These are phyloP conservation scores for Tulasnella sp. DNA, from an alignment of 768 basidiomycete genomes.

Conservation along the genomic window DNA sequence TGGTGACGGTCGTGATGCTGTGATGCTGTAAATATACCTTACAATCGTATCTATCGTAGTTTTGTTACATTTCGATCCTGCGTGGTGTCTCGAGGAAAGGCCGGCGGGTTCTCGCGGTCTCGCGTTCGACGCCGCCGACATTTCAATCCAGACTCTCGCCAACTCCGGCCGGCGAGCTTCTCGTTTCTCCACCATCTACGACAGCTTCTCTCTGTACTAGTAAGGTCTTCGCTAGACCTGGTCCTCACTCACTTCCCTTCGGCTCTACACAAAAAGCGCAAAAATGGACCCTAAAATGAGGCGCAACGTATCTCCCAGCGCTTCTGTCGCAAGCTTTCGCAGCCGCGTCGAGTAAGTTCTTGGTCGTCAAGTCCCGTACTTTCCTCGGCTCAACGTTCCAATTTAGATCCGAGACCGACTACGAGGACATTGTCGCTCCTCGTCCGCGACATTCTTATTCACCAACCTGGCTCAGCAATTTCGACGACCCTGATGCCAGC, in stretches of 20 bases:
- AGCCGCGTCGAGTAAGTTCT: constrained; percentile 22
- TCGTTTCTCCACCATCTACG: neutral
- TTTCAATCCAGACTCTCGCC: constrained; percentile 1
- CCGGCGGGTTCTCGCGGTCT: constrained; percentile 8
- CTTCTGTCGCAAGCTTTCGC: constrained; percentile 20
- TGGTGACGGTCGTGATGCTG: neutral
- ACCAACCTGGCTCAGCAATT: constrained; percentile 18
- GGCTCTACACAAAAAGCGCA: neutral
- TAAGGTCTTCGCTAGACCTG: neutral
- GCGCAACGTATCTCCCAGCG: constrained; percentile 2
- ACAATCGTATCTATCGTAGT: neutral
- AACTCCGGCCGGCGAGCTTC: neutral
- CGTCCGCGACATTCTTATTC: constrained; percentile 18
- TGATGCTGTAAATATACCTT: neutral
- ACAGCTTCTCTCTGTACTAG: neutral
- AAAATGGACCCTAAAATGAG: constrained; percentile 5
- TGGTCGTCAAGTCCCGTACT: neutral
- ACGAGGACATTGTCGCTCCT: constrained; percentile 19
- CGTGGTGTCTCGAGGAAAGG: neutral
- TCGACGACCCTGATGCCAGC: neutral
- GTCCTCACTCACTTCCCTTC: neutral
- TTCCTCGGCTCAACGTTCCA: neutral
- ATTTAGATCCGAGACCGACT: constrained; percentile 23
- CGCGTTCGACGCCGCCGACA: constrained; percentile 1
- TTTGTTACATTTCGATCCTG: neutral